These are phyloP conservation scores for Aspergillus hancockii DNA, from an alignment of 495 filamentous ascomycete species.

Conservation along the genomic window DNA sequence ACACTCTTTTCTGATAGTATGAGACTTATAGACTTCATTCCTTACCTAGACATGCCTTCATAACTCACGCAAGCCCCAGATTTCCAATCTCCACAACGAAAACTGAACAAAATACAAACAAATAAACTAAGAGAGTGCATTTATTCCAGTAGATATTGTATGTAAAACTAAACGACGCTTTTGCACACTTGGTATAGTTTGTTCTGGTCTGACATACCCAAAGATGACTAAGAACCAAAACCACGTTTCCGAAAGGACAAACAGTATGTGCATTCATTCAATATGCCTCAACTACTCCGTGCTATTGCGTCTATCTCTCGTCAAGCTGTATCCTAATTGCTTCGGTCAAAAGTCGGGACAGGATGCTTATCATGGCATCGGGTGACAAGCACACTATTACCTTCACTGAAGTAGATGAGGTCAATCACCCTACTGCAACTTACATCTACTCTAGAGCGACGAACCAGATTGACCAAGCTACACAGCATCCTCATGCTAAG, in stretches of 20 bases:
- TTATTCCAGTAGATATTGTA: no score
- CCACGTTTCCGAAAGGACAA: not conserved
- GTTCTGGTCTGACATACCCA: no score
- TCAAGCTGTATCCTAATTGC: not conserved
- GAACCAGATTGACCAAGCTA: conserved; percentile 3
- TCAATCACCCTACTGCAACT: conserved; percentile 35
- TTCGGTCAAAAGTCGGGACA: not conserved
- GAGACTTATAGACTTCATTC: no score
- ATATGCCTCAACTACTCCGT: not conserved
- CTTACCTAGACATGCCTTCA: no score
- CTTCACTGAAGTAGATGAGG: conserved; percentile 43
- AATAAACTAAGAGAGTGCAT: no score
- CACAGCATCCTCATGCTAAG: not conserved
- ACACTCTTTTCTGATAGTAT: no score
- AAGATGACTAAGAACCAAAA: not conserved
- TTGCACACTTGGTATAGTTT: no score
- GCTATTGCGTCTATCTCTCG: not conserved
- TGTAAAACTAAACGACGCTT: no score
- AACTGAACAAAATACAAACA: no score
- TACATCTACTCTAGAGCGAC: conserved; percentile 38
- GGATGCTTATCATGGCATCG: conserved; percentile 23
- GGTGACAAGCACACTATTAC: conserved; percentile 17
- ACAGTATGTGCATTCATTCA: not conserved
- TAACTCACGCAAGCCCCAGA: no score
- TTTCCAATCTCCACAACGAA: no score